Evolutionary conservation across 2,329 filamentous ascomycete species (phyloP).

Genomic region (Grosmannia clavigera): DNA sequence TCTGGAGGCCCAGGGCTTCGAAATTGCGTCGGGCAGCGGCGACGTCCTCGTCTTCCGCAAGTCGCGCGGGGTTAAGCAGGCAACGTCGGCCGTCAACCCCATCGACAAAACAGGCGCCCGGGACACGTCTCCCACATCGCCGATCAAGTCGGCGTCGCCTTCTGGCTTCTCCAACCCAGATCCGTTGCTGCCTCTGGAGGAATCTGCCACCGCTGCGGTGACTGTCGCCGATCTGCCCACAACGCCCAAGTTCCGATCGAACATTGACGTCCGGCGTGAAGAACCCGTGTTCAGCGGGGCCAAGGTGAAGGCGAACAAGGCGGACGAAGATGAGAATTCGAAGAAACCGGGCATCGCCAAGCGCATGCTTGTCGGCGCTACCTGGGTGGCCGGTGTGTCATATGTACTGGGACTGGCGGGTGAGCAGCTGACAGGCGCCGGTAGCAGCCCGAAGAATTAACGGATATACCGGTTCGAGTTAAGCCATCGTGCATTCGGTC

Average conservation of each 20-base stretch:
- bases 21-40: conserved; percentile 50
- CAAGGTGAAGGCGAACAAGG: conserved; percentile 4
- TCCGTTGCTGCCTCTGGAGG: conserved; percentile 19
- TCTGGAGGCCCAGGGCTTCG: conserved; percentile 50
- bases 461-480: background rate
- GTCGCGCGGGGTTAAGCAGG: conserved; percentile 23
- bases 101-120: conserved; percentile 40
- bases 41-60: conserved; percentile 58
- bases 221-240: conserved; percentile 13
- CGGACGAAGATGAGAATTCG: conserved; percentile 1
- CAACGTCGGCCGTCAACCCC: conserved; percentile 33
- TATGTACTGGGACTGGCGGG: conserved; percentile 47
- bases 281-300: conserved; percentile 35
- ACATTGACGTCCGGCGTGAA: conserved; percentile 31
- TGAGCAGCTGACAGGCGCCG: conserved; percentile 36
- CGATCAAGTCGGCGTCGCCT: conserved; percentile 49
- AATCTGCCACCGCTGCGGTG: conserved; percentile 2
- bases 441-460: background rate
- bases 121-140: conserved; percentile 27
- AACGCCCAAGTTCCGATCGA: conserved; percentile 23
- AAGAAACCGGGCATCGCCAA: conserved; percentile 23
- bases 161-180: conserved; percentile 56
- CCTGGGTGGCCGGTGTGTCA: conserved; percentile 39
- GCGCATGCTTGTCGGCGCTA: conserved; percentile 39
- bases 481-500: background rate